phyloP scores from a whole-genome alignment of 2,329 filamentous ascomycete genomes.

The Aspergillus pseudotamarii region DNA sequence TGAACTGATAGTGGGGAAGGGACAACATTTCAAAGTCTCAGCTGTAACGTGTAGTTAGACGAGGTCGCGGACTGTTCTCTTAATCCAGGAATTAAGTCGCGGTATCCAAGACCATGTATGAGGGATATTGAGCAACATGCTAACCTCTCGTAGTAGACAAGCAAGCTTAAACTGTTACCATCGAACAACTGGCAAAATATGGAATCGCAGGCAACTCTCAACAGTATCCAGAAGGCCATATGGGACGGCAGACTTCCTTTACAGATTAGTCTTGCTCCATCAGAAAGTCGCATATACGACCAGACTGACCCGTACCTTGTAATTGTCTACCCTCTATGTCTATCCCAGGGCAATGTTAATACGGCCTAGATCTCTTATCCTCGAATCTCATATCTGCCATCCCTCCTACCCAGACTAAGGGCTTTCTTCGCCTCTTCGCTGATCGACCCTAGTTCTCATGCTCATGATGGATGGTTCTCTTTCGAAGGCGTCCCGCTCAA shows the following conservation, averaged over 20 bases:
- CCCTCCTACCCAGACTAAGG: slow-evolving; percentile 64
- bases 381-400: slow-evolving; percentile 69
- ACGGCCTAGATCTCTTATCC: slow-evolving; percentile 59
- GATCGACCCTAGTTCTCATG: slow-evolving; percentile 58
- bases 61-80: not conserved
- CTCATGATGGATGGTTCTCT: slow-evolving; percentile 64
- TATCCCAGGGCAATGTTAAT: not conserved
- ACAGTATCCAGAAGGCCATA: slow-evolving; percentile 48
- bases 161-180: not conserved
- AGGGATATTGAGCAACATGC: not conserved
- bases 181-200: slow-evolving; percentile 18
- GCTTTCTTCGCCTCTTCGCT: slow-evolving; percentile 63
- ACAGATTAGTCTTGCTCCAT: slow-evolving; percentile 60
- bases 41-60: slow-evolving; percentile 2
- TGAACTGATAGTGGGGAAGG: slow-evolving; percentile 7
- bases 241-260: slow-evolving; percentile 64
- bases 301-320: slow-evolving; percentile 64
- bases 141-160: not conserved
- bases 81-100: not conserved
- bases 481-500: slow-evolving; percentile 70
- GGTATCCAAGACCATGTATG: not conserved
- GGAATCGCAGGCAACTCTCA: slow-evolving; percentile 31
- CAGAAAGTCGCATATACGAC: slow-evolving; percentile 64
- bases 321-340: slow-evolving; percentile 18
- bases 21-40: not conserved